Evolutionary conservation across 805 yeast genomes (phyloP).

Genomic region (Ogataea dorogensis): DNA sequence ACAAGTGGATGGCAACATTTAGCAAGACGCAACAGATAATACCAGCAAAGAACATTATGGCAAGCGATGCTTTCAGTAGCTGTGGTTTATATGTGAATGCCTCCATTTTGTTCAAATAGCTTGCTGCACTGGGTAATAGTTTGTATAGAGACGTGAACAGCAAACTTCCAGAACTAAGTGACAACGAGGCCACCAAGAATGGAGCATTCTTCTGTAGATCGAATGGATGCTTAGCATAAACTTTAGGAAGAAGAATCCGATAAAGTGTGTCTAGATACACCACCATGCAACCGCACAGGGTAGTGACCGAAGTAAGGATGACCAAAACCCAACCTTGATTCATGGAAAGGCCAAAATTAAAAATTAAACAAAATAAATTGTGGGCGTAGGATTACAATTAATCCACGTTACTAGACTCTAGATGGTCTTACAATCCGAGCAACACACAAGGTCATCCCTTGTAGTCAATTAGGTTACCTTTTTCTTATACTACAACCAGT

Average conservation of each 20-base stretch:
- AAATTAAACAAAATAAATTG: conserved; percentile 1
- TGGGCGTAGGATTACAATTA: too few species aligned
- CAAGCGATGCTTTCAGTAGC: conserved; percentile 43
- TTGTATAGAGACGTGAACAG: conserved; percentile 73
- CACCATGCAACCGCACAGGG: conserved; percentile 67
- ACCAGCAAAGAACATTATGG: conserved; percentile 48
- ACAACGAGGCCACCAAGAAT: conserved; percentile 71
- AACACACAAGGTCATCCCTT: too few species aligned
- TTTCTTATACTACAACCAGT: too few species aligned
- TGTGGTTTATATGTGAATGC: conserved; percentile 24
- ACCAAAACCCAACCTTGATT: conserved; percentile 68
- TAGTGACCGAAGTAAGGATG: conserved; percentile 61
- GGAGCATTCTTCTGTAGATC: conserved; percentile 55
- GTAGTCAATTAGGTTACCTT: too few species aligned
- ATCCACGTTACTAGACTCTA: too few species aligned
- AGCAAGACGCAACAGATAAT: conserved; percentile 55
- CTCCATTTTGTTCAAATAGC: conserved; percentile 40
- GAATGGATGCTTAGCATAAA: conserved; percentile 44
- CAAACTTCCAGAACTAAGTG: conserved; percentile 81
- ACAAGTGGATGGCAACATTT: conserved; percentile 64
- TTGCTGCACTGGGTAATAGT: conserved; percentile 66
- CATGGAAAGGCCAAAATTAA: conserved; percentile 14
- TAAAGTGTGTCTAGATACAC: conserved; percentile 63
- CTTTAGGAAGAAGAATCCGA: conserved; percentile 39
- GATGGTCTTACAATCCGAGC: too few species aligned